phyloP scores from a whole-genome alignment of 805 yeast species.

The Candida pseudoglaebosa region DNA sequence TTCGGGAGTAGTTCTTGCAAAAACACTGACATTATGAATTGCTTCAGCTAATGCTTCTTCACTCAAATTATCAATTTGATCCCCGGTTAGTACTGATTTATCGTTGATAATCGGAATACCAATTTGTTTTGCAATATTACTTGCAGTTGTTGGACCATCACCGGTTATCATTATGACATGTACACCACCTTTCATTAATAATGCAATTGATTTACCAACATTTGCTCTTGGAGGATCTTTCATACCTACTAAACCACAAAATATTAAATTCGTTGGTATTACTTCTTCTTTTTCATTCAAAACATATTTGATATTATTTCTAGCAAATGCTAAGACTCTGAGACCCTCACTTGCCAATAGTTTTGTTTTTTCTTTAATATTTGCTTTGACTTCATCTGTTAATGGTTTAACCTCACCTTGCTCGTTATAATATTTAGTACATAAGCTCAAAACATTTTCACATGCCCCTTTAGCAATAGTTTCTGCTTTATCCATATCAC shows the following conservation, averaged over 20 bases:
- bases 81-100: constrained; percentile 78
- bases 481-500: constrained; percentile 51
- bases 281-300: constrained; percentile 23
- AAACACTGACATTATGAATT: constrained; percentile 78
- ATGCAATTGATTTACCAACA: constrained; percentile 70
- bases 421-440: constrained; percentile 55
- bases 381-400: constrained; percentile 43
- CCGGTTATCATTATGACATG: constrained; percentile 99
- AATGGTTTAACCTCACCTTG: constrained; percentile 60
- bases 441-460: constrained; percentile 63
- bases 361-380: constrained; percentile 56
- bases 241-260: constrained; percentile 90
- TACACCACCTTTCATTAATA: constrained; percentile 86
- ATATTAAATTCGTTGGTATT: constrained; percentile 59
- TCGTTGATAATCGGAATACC: constrained; percentile 77
- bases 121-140: constrained; percentile 78
- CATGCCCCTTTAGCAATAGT: constrained; percentile 87
- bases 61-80: constrained; percentile 66
- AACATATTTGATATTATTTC: constrained; percentile 32
- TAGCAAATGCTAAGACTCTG: constrained; percentile 80
- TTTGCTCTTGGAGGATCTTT: constrained; percentile 96
- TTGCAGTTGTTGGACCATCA: constrained; percentile 84
- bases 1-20: constrained; percentile 94
- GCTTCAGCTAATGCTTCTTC: constrained; percentile 72
- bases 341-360: constrained; percentile 77